Evolutionary conservation across 78 protist species (phyloP), one percentile per base, ranked within the genome.

Genomic region (Pigoraptor vietnamica): DNA sequence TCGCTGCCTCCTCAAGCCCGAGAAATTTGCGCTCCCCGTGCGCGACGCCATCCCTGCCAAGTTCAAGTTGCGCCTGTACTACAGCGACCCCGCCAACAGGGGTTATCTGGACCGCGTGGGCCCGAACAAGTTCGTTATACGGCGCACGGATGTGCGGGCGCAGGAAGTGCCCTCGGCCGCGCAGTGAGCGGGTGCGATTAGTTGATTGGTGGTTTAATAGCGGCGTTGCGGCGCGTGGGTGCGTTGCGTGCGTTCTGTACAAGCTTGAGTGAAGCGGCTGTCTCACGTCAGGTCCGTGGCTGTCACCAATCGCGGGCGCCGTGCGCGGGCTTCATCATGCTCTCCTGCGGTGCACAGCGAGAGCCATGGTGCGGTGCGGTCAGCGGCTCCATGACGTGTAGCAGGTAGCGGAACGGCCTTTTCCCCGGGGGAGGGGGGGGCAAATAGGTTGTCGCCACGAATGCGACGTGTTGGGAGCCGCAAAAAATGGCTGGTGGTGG

Each of bases 1-100:
- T 25, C 86, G 95, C 40, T 90, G 39, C 40, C 91, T 93, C 29
- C 91, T 95, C 36, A 92, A 92, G 88, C 95, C 95, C 81, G 83
- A 94, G 37, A 94, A 92, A 89, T 94, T 94, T 89, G 93, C 90
- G 88, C 83, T 91, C 56, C 56, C 55, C 19, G 93, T 93, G 87
- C 90, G 91, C 37, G 67, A 90, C 32, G 94, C 95, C 48, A 39
- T 93, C 40, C 94, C 92, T 24, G 93, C 95, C 39, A 81, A 90
- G 67, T 14, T 21, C 25, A 91, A 91, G 34, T 55, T 89, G 23
- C 91, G 39, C 88, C 91, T 86, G 2, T 90, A 89, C 67, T 94
- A 91, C 87, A 25, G 25, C 35, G 2, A 29, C 24, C 37, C 34
- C 2, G 38, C 10, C 21, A 29, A 83, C 87, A 6, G 87, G 1